These are phyloP conservation scores for Immersiporthe knoxdaviesiana DNA, from an alignment of 2,329 filamentous ascomycete genomes.

Conservation along the genomic window DNA sequence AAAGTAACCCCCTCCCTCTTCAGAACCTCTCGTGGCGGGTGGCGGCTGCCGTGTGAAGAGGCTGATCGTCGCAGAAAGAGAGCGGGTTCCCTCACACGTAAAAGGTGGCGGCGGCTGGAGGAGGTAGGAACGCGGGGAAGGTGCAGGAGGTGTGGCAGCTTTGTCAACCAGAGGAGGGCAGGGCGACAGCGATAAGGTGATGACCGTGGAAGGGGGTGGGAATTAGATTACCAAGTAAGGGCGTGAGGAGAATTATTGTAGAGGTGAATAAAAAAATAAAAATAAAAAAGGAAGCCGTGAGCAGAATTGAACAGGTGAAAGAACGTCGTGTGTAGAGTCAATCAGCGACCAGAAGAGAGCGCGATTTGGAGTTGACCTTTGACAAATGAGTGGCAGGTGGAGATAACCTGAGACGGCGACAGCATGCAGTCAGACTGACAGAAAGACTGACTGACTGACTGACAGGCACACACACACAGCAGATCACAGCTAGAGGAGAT, in stretches of 20 bases:
- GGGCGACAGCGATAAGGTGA: constrained; percentile 16
- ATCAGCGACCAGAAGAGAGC: constrained; percentile 11
- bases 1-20: neutral
- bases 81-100: constrained; percentile 18
- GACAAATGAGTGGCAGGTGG: constrained; percentile 23
- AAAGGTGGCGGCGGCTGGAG: constrained; percentile 17
- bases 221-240: constrained; percentile 11
- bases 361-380: constrained; percentile 5
- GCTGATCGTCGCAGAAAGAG: constrained; percentile 17
- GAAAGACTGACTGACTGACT: neutral
- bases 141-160: constrained; percentile 10
- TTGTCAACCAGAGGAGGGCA: constrained; percentile 20
- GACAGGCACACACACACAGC: neutral
- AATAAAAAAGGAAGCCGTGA: neutral
- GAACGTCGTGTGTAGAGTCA: constrained; percentile 16
- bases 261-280: neutral
- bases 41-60: constrained; percentile 23
- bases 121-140: constrained; percentile 20
- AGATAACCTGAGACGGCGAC: constrained; percentile 19
- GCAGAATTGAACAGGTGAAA: constrained; percentile 3
- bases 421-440: neutral
- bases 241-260: constrained; percentile 5
- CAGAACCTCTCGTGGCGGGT: constrained; percentile 13
- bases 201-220: neutral
- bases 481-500: neutral